Percentiles rank a stretch among this genome's conserved stretches.
Evolutionary conservation across 306 rosid genomes (phyloP).

Genomic region (Heteromeles arbutifolia): DNA sequence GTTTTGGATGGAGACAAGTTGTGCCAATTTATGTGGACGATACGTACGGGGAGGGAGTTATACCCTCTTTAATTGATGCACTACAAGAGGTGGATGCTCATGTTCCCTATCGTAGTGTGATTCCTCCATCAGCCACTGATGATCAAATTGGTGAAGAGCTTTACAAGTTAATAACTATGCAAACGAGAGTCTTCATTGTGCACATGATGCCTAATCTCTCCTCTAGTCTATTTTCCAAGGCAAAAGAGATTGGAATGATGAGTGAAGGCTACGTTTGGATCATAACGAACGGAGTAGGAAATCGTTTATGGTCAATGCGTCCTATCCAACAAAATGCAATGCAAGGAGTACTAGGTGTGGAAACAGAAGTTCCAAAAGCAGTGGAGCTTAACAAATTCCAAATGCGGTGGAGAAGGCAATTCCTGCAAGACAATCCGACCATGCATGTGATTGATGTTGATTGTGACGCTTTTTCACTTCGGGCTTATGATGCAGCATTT

Average conservation of each 20-base stretch:
- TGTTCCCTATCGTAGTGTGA: constrained; percentile 26
- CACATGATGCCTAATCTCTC: constrained; percentile 32
- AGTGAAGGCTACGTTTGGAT: constrained; percentile 47
- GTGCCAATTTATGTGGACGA: constrained; percentile 46
- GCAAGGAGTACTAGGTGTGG: constrained; percentile 54
- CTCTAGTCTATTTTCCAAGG: constrained; percentile 23
- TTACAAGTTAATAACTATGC: constrained; percentile 37
- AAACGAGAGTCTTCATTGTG: constrained; percentile 43
- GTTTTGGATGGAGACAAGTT: constrained; percentile 48
- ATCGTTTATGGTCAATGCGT: constrained; percentile 6
- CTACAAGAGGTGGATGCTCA: constrained; percentile 27
- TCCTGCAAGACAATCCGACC: constrained; percentile 23
- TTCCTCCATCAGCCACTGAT: constrained; percentile 36
- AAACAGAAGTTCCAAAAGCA: constrained; percentile 29
- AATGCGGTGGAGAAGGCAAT: constrained; percentile 32
- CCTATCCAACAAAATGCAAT: constrained; percentile 12
- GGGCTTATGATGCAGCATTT: constrained; percentile 56
- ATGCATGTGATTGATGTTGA: constrained; percentile 1
- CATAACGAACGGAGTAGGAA: constrained; percentile 23
- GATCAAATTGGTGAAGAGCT: constrained; percentile 33
- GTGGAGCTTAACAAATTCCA: constrained; percentile 18
- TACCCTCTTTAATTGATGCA: constrained; percentile 35
- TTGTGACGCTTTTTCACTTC: constrained; percentile 25
- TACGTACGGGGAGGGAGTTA: constrained; percentile 32
- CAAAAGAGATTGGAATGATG: constrained; percentile 51